Evolutionary conservation across 2,329 filamentous ascomycete genomes (phyloP), one percentile per base, ranked within the genome.

Genomic region (Arthrobotrys musiformis): DNA sequence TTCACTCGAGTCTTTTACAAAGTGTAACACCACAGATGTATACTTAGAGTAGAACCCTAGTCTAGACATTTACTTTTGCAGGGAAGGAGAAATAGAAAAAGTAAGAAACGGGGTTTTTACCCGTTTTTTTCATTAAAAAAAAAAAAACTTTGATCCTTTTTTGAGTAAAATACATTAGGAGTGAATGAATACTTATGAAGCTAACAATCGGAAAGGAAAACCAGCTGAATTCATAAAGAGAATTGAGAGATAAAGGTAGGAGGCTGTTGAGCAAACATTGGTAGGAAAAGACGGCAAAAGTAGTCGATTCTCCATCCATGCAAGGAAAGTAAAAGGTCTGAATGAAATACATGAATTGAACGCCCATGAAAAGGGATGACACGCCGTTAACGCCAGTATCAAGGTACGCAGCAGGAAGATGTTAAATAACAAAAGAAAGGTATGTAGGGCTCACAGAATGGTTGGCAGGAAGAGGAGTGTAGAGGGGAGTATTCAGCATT

Each of bases 21-120:
- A 66, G 17, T 76, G 72, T 76, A 69, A 64, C 46, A 76, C 46
- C 68, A 76, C 63, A 63, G 62, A 69, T 76, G 70, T 76, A 76
- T 69, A 40, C 64, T 66, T 76, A 75, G 70, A 75, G 70, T 58
- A 58, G 54, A 58, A 75, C 62, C 35, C 46, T 76, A 76, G 72
- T 69, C 64, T 76, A 69, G 64, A 63, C 30, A 48, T 30, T 66
- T 50, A 44, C 30, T 37, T 30, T 66, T 50, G 33, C 52, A 70
- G 28, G 33, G 50, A 17, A 46, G 46, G 46, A 28, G 35, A 19
- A 48, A 70, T 46, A 46, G 46, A 62, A 40, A 62, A 62, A 46
- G 17, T 30, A 42, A 33, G n/a, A 44, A 44, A 17, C 24, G 42
- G 58, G 40, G 17, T 62, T 33, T 44, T 42, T 44, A 44, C n/a